Base-by-base conservation (phyloP, 2,329 filamentous ascomycete species). In the Aureobasidium sp. region DNA sequence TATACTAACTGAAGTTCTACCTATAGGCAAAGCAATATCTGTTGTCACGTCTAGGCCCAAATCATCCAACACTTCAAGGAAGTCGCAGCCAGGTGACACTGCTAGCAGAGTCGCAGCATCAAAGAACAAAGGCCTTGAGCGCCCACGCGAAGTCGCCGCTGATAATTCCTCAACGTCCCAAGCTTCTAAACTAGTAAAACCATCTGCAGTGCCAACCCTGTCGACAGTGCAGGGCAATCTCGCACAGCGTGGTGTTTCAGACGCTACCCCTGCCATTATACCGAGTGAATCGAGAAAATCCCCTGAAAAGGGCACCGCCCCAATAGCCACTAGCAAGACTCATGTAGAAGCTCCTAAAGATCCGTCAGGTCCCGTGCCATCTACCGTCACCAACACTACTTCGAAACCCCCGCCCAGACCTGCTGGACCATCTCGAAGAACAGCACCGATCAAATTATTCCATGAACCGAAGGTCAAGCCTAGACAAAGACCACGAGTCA, bases 401-500 rank as follows among this genome's bases (percentile, higher is more conserved):
- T 12, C 51, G 5, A 43, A 43, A 12, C 5, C 26, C 32, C 20
- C 8, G 36, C 17, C 12, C 5, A 44, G 9, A 46, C 5, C n/a
- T 36, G 27, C 53, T 46, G 53, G 39, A 15, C 53, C 39, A 13
- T 57, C 53, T 46, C 39, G 39, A 10, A 27, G 20, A 48, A 10
- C 24, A n/a, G 10, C 53, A 27, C 43, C 55, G 2, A 59, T 59
- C 12, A 59, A 46, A 3, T 15, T 59, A 13, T 59, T 59, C 32
- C n/a, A 39, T 26, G 55, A 48, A 12, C 32, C 47, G 7, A 47
- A 36, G 20, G 43, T 15, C 32, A 47, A 27, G 20, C 12, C 29
- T 4, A 59, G 43, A 43, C 55, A 59, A 27, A 43, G 55, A 7
- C n/a, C 43, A 27, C 32, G 66, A 24, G 68, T 69, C 13, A 67